These are phyloP conservation scores for Westerdykella ornata DNA, from an alignment of 2,329 filamentous ascomycete genomes.

Conservation along the genomic window DNA sequence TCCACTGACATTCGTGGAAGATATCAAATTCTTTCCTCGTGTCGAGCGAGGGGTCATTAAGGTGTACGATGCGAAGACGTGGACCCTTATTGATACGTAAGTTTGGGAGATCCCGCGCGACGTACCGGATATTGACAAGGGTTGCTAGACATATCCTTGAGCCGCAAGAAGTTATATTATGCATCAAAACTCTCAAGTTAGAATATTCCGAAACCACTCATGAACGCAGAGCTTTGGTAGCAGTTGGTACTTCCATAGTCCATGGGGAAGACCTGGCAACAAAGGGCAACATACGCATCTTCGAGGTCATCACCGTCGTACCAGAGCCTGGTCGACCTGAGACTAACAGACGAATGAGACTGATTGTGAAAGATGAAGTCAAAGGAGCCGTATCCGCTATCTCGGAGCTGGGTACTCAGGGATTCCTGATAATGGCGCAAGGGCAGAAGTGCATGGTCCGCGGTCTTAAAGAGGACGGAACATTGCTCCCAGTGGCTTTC, in stretches of 20 bases:
- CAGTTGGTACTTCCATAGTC: slow-evolving; percentile 77
- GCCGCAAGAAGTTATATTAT: slow-evolving; percentile 68
- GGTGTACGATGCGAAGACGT: slow-evolving; percentile 69
- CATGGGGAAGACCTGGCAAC: slow-evolving; percentile 86
- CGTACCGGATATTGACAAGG: not conserved
- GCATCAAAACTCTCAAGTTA: slow-evolving; percentile 73
- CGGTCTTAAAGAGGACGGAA: slow-evolving; percentile 90
- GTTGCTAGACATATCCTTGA: slow-evolving; percentile 59
- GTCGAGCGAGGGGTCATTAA: slow-evolving; percentile 67
- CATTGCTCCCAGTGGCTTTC: slow-evolving; percentile 87
- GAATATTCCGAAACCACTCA: slow-evolving; percentile 89
- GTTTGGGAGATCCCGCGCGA: not conserved
- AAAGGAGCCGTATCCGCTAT: slow-evolving; percentile 86
- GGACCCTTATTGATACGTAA: slow-evolving; percentile 67
- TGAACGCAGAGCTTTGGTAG: slow-evolving; percentile 73
- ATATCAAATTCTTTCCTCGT: slow-evolving; percentile 56
- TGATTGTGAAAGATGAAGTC: slow-evolving; percentile 83
- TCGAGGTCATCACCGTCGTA: slow-evolving; percentile 85
- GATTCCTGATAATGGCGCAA: slow-evolving; percentile 81
- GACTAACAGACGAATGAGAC: slow-evolving; percentile 76
- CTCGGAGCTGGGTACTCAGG: slow-evolving; percentile 77
- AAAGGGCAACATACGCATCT: slow-evolving; percentile 79
- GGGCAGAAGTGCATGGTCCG: slow-evolving; percentile 97
- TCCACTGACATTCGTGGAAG: slow-evolving; percentile 26
- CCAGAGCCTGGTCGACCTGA: slow-evolving; percentile 80